Percentiles rank a stretch among this genome's conserved stretches.
Conservation (phyloP, 352 stramenopile species). For the Phytophthora tentaculata region DNA sequence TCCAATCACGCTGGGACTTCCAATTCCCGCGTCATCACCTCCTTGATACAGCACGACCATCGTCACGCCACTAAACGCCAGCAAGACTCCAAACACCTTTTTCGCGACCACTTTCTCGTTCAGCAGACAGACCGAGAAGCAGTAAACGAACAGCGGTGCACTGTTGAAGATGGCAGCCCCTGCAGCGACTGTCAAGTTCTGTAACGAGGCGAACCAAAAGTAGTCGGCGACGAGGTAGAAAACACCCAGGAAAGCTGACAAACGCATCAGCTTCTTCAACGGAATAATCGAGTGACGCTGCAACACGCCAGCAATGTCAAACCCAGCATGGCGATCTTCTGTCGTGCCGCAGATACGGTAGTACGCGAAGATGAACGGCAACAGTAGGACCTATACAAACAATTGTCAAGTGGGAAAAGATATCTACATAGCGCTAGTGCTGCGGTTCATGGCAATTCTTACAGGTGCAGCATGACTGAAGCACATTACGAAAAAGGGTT, state of each 20-base stretch:
- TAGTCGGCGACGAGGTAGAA: constrained; percentile 55
- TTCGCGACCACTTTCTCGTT: constrained; percentile 42
- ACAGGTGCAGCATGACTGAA: constrained; percentile 52
- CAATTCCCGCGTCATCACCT: constrained; percentile 24
- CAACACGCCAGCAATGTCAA: constrained; percentile 29
- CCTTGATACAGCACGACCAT: constrained; percentile 57
- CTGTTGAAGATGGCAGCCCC: constrained; percentile 67
- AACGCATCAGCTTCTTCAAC: constrained; percentile 32
- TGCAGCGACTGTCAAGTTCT: constrained; percentile 51
- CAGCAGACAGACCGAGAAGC: constrained; percentile 69
- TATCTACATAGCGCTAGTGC: neutral
- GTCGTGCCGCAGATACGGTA: constrained; percentile 33
- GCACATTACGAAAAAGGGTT: constrained; percentile 64
- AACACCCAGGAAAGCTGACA: constrained; percentile 49
- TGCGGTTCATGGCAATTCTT: neutral
- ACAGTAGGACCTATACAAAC: constrained; percentile 14
- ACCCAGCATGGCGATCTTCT: constrained; percentile 21
- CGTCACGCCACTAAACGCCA: constrained; percentile 53
- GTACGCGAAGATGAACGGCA: constrained; percentile 39
- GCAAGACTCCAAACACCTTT: constrained; percentile 53
- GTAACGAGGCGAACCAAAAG: constrained; percentile 64
- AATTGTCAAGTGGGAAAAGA: neutral
- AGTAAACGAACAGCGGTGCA: constrained; percentile 71
- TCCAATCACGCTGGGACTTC: constrained; percentile 39
- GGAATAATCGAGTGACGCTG: constrained; percentile 51